Evolutionary conservation across 192 early-diverging fungal species (phyloP).

Genomic region (Tieghemiomyces parasiticus): DNA sequence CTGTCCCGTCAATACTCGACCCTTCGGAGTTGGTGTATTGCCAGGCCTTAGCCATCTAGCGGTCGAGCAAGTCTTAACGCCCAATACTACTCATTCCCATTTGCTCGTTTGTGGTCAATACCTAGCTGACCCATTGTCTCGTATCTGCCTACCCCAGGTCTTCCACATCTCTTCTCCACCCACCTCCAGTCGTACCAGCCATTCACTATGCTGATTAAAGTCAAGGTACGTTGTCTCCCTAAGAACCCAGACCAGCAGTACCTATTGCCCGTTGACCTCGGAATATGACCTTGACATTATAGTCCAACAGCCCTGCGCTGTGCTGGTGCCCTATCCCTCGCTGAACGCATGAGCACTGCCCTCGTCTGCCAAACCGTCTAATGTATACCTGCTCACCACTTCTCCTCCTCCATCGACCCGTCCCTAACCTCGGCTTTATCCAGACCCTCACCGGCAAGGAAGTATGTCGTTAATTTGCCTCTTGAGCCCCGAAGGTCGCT

Average conservation of each 20-base stretch:
- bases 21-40: no score
- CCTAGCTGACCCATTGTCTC: no score
- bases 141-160: no score
- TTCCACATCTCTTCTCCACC: no score
- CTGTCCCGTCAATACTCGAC: no score
- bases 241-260: not conserved
- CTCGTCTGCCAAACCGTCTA: not conserved
- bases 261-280: not conserved
- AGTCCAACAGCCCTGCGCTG: not conserved
- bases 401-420: not conserved
- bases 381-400: not conserved
- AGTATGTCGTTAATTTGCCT: no score
- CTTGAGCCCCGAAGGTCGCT: not conserved
- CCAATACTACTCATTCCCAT: no score
- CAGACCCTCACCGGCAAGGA: conserved; percentile 1
- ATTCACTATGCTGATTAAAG: not conserved
- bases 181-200: no score
- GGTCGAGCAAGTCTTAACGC: no score
- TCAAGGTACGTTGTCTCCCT: not conserved
- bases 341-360: not conserved
- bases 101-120: no score
- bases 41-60: no score
- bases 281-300: not conserved
- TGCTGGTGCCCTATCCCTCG: not conserved
- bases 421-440: not conserved